Base-by-base conservation (phyloP, 2,329 filamentous ascomycete species). In the Xenosphaeropsis pyriputrescens region DNA sequence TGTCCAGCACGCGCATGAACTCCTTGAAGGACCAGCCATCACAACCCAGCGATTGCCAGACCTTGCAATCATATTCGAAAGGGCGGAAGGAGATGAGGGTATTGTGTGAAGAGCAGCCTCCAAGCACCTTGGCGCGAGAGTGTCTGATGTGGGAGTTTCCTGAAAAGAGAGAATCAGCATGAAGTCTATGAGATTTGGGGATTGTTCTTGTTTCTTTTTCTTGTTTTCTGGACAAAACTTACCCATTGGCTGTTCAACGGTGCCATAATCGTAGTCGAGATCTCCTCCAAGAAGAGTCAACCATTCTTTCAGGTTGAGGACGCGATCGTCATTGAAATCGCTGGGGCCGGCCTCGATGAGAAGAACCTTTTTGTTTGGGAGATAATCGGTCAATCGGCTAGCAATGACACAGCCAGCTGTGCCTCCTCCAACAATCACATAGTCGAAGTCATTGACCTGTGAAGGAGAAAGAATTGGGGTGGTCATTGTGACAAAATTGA, bases 101-200 rank as follows among this genome's bases (percentile, higher is more conserved):
- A 63, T 94, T 94, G 70, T 93, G 86, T 42, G 82, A 89, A 33
- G 85, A 93, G 68, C 86, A 94, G 47, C 86, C 86, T 48, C 86
- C 86, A 19, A 94, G 72, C 30, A 94, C 85, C 67, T 93, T 93
- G 45, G 86, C 86, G 44, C 86, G 79, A 12, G 86, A 93, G 65
- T 93, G 86, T 46, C 85, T 78, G 63, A 94, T 93, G 63, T 85
- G 72, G 40, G 83, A 91, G 67, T 94, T 94, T 55, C 85, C 85
- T 72, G 61, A 48, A 48, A 44, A 46, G 18, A 18, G 41, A 26
- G 8, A 26, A 9, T 26, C 22, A 26, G 22, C 8, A 26, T 26
- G 22, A 26, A 26, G 3, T 5, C 3, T 26, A 26, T 18, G 16
- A 35, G 32, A 35, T 8, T 4, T 29, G 7, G 3, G 12, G 15